phyloP scores from a whole-genome alignment of 345 rosid genomes.

The Anacardium occidentale region DNA sequence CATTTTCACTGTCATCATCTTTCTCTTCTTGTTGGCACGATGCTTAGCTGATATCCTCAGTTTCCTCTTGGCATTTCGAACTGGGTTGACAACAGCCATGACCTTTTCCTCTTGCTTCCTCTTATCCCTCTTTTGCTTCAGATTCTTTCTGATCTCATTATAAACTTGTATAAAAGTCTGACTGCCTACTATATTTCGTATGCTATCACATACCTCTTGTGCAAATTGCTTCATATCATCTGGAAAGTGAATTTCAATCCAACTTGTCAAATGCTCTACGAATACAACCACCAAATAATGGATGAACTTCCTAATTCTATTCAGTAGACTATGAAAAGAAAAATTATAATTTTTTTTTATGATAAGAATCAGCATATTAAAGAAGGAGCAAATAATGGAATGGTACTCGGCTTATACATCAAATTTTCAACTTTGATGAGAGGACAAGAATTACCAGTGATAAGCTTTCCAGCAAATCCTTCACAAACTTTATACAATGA shows the following conservation, averaged over 20 bases:
- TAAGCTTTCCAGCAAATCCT: slow-evolving; percentile 74
- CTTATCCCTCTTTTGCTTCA: slow-evolving; percentile 68
- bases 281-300: not conserved
- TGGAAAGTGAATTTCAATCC: slow-evolving; percentile 24
- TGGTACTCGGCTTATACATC: not conserved
- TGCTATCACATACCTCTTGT: slow-evolving; percentile 57
- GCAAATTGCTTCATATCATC: slow-evolving; percentile 71
- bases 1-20: slow-evolving; percentile 64
- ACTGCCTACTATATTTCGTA: slow-evolving; percentile 53
- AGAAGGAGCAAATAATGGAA: not conserved
- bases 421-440: not conserved
- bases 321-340: not conserved
- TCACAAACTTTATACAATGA: slow-evolving; percentile 88
- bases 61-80: slow-evolving; percentile 83
- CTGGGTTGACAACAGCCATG: slow-evolving; percentile 86
- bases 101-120: slow-evolving; percentile 73
- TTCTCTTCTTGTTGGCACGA: slow-evolving; percentile 73
- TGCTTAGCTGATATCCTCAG: slow-evolving; percentile 71
- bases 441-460: slow-evolving; percentile 48
- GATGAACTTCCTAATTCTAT: not conserved
- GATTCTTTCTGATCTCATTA: slow-evolving; percentile 55
- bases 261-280: not conserved
- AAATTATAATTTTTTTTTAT: too few species aligned
- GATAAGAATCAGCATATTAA: not conserved
- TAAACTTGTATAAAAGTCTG: slow-evolving; percentile 55